phyloP scores from a whole-genome alignment of 2,329 filamentous ascomycete genomes.

The Aspergillus vadensis region DNA sequence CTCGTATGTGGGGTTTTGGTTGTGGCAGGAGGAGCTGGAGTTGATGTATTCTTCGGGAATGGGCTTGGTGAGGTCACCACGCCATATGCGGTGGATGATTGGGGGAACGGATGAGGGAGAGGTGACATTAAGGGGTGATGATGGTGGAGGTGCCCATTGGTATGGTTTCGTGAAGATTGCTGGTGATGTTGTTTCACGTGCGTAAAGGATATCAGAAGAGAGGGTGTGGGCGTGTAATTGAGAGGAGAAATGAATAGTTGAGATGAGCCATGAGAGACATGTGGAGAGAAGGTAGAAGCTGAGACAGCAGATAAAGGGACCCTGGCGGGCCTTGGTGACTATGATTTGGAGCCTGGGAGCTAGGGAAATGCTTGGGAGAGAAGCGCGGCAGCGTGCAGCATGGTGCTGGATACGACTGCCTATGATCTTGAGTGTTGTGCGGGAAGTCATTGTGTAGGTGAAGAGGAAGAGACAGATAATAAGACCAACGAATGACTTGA shows the following conservation, averaged over 20 bases:
- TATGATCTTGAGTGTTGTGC: not conserved
- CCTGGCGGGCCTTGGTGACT: not conserved
- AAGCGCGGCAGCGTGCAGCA: not conserved
- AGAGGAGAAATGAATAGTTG: not conserved
- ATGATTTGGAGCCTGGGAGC: not conserved
- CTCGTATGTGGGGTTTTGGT: conserved; percentile 1
- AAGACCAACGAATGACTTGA: no score
- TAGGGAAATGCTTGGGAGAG: not conserved
- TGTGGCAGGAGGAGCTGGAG: not conserved
- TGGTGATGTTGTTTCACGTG: not conserved
- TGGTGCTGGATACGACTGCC: not conserved
- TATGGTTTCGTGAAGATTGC: not conserved
- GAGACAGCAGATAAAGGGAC: not conserved
- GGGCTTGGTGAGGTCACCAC: not conserved
- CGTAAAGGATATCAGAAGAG: not conserved
- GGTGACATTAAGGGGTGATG: not conserved
- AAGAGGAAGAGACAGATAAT: not conserved
- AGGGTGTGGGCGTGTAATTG: not conserved
- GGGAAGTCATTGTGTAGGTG: not conserved
- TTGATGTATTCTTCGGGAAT: not conserved
- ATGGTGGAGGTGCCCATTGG: not conserved
- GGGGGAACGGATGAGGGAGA: not conserved
- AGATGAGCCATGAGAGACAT: not conserved
- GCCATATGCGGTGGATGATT: conserved; percentile 13
- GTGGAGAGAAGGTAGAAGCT: not conserved